Base-by-base conservation (phyloP, 495 filamentous ascomycete species). In the Entonaema liquescens region DNA sequence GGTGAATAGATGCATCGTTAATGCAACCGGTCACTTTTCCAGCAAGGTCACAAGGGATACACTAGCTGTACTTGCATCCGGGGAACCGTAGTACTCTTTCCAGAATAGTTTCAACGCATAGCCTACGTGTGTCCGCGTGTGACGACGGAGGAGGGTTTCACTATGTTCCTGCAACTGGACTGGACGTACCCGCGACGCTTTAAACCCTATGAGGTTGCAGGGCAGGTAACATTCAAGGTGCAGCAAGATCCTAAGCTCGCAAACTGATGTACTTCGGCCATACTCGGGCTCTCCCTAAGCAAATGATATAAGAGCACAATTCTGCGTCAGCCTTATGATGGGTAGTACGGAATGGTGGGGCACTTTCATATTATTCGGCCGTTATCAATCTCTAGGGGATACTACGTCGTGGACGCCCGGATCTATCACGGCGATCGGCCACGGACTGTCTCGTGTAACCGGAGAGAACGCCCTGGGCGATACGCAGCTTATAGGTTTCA, bases 271-370 rank as follows among this genome's bases (percentile, higher is more conserved):
- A 57, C 33, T 68, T 66, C 65, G 62, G 65, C 52, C 57, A 66
- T 69, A 69, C 63, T 73, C 65, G 65, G 65, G 29, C 42, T 62
- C 54, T 73, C 57, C 62, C 15, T 49, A 13, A 53, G 35, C 57
- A 36, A 59, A 47, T 55, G 15, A 31, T 21, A 59, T 13, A 59
- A 19, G 42, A 36, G 31, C 12, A 67, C 17, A 53, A 56, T 40
- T 49, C 36, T 25, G 28, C 26, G 50, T 69, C 66, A 74, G 71
- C 71, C 71, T 71, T 70, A 70, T 31, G 58, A 74, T 63, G 55
- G 63, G 71, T 71, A 57, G 26, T 59, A 70, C 67, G 38, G 49
- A 29, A 40, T 53, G 44, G 23, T 49, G 56, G 35, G 62, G 61
- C 40, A 26, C 31, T 19, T 59, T n/a, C 44, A 56, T 25, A 21